Evolutionary conservation across 2,329 filamentous ascomycete species (phyloP), one percentile per base, ranked within the genome.

Genomic region (Pseudocercospora cruenta): DNA sequence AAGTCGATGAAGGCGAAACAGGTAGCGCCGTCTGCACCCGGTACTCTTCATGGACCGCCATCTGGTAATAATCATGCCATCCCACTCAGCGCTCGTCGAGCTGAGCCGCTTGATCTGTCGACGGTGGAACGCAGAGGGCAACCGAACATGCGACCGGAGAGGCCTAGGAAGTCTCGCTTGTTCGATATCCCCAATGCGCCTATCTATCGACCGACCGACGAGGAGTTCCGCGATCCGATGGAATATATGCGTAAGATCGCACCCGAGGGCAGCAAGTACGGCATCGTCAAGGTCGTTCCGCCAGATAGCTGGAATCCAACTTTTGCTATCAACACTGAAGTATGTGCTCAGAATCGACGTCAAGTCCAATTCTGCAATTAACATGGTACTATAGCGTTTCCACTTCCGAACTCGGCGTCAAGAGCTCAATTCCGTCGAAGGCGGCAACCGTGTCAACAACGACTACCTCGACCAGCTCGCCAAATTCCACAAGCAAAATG

Each of bases 401-500:
- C 95, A 99, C 79, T 99, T 99, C 77, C 89, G 93, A 70, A 99
- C 95, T 14, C 88, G 95, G 77, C 93, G 96, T 78, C 95, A 99
- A 79, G 94, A 98, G 80, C 84, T 99, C 68, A 99, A 99, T 80
- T 96, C 94, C 16, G 93, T 98, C 58, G 88, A 99, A 90, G 95
- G 95, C 85, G 95, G 93, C 76, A 97, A 94, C 69, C 91, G 95
- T 78, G 93, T 94, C 71, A 98, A 98, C 79, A 86, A 97, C 68
- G 96, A 94, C 71, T 99, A 99, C 78, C 88, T 98, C 70, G 95
- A 99, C 79, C 93, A 96, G 73, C 87, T 99, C 26, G 88, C 90
- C 74, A 98, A 97, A 80, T 99, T 95, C 78, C 95, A 99, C 84
- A 97, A 95, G 75, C 94, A 98, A 77, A 92, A 96, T 78, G 95